Evolutionary conservation across 441 rosid genomes (phyloP), one percentile per base, ranked within the genome.

Genomic region (Erodium moschatum): DNA sequence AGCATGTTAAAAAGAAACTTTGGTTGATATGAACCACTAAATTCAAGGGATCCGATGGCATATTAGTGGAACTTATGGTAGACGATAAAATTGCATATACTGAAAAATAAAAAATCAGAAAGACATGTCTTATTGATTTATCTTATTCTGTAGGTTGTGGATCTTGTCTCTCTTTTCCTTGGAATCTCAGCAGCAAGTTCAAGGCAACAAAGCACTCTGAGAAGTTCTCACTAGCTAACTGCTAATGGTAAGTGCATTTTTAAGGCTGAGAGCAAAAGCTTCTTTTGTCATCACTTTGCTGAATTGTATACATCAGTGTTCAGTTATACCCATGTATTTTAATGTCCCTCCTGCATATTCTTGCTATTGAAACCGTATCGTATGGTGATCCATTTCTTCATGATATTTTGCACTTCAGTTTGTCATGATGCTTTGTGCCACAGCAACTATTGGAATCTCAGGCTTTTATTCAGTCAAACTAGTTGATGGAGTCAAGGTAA

Each of bases 191-290:
- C 19, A 52, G 58, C 58, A 50, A 50, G 6, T 50, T 50, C 58
- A 13, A 50, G 60, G 60, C 60, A n/a, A 5, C 6, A 52, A 52
- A n/a, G 60, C 20, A 15, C 60, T 52, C 60, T 52, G 60, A 52
- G 19, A 52, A 52, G 60, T 52, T 52, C 52, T 46, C 52, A 3
- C 60, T 52, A 16, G 60, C 60, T n/a, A 52, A 52, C 52, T 46
- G 52, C 52, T 46, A 46, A 46, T 46, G 52, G 52, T 46, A 46
- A 46, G 52, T 46, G 40, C 52, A 46, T 46, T 46, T 12, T n/a
- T 46, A 11, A 46, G 52, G 52, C 16, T 46, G 52, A 46, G 52
- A 13, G 52, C 52, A 46, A 46, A 46, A 46, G 52, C 52, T 4
- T 42, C 52, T 46, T 46, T 46, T 12, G 52, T 46, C 31, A 29